Evolutionary conservation across 768 basidiomycete genomes (phyloP), one percentile per base, ranked within the genome.

Genomic region (Trametes cubensis): DNA sequence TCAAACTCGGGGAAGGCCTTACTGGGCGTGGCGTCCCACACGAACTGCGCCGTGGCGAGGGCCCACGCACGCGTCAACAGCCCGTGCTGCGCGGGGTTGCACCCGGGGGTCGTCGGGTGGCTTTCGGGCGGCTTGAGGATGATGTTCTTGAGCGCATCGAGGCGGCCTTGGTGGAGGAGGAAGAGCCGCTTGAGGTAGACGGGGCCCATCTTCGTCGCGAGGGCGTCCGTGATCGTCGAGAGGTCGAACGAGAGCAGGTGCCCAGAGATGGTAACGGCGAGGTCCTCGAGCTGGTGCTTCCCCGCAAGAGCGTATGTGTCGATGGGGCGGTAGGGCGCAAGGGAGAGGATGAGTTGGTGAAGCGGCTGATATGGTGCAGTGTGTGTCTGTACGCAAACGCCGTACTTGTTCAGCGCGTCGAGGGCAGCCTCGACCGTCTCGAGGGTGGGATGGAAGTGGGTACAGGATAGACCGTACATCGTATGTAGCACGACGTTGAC

Each of bases 271-370:
- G 69, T 66, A 17, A 75, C 72, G 1, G 81, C 81, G 25, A 84
- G 72, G 1, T 72, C 67, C 42, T 77, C 65, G 15, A 83, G 70
- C 39, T 71, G 57, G 65, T 74, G 60, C n/a, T 62, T 54, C 15
- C 72, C 78, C 1, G 79, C 81, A 17, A 82, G 71, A 0, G 78
- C 69, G 66, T 80, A 84, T 2, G 80, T 64, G 2, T 79, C 74
- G 21, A 81, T 66, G 5, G 80, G 78, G 20, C 56, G 64, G 18
- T 73, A 60, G 8, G 74, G 77, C 13, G 78, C 75, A 46, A 70
- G 69, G 2, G 73, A 69, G 38, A 78, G 71, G 49, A 80, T 63
- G 28, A 77, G 68, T 15, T 58, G 47, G 67, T 74, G 74, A 6
- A 78, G 67, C 15, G 74, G 76, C 5, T 69, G 14, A 52, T 48